Conservation (phyloP, 768 basidiomycete genomes). For the Mycena vulgaris region DNA sequence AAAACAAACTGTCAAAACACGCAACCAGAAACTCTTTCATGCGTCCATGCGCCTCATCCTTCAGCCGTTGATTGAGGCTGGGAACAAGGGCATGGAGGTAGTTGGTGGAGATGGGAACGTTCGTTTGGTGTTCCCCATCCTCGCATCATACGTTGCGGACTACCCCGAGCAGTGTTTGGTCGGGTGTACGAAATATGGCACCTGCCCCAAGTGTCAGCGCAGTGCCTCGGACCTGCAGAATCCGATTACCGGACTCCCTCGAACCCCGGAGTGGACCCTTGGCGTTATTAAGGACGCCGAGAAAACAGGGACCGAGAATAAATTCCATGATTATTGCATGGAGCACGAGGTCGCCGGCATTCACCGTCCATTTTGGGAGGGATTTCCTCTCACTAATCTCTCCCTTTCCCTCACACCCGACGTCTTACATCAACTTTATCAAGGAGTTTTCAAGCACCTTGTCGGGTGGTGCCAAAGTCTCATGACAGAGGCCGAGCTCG, state of each 20-base stretch:
- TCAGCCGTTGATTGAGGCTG: slow-evolving; percentile 44
- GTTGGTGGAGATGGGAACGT: too few species aligned
- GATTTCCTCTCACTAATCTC: slow-evolving; percentile 52
- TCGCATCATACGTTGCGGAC: slow-evolving; percentile 38
- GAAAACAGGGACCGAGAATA: neutral
- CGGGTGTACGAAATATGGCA: slow-evolving; percentile 36
- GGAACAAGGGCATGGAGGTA: slow-evolving; percentile 50
- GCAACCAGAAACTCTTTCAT: slow-evolving; percentile 46
- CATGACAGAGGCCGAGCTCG: slow-evolving; percentile 43
- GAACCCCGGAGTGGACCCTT: slow-evolving; percentile 15
- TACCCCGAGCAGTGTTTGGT: slow-evolving; percentile 60
- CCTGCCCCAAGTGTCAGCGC: slow-evolving; percentile 44
- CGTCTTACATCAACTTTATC: too few species aligned
- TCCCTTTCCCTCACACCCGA: slow-evolving; percentile 43
- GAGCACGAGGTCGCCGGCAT: slow-evolving; percentile 24
- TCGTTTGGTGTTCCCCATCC: too few species aligned
- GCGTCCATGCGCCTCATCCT: slow-evolving; percentile 50
- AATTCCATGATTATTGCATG: slow-evolving; percentile 24
- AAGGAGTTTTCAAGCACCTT: slow-evolving; percentile 57
- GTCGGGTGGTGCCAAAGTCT: slow-evolving; percentile 45
- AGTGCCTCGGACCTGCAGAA: slow-evolving; percentile 30
- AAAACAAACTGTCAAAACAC: slow-evolving; percentile 16
- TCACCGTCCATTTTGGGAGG: slow-evolving; percentile 50
- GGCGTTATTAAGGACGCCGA: neutral
- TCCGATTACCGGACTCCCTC: neutral